Evolutionary conservation across 2,329 filamentous ascomycete species (phyloP).

Genomic region (Sclerotinia borealis): DNA sequence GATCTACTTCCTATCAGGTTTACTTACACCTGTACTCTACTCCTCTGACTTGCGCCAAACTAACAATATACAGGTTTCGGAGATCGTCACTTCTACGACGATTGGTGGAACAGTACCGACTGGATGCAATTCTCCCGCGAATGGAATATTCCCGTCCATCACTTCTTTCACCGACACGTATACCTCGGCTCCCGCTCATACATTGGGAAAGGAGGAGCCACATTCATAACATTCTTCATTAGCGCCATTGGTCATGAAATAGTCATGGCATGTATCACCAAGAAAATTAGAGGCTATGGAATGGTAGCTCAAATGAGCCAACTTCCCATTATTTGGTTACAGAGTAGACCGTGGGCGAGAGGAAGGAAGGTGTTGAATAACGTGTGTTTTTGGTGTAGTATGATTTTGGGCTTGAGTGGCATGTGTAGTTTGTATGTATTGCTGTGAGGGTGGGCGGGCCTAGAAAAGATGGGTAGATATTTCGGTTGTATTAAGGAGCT

Average conservation of each 20-base stretch:
- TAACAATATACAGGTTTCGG: constrained; percentile 51
- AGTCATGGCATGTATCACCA: constrained; percentile 96
- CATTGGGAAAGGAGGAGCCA: constrained; percentile 72
- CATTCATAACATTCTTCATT: constrained; percentile 85
- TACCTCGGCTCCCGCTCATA: constrained; percentile 76
- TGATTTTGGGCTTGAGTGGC: constrained; percentile 72
- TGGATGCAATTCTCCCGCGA: constrained; percentile 95
- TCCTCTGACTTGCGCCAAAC: background rate
- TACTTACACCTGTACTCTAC: background rate
- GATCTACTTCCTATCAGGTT: too few species aligned
- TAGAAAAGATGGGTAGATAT: background rate
- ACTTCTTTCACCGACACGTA: constrained; percentile 90
- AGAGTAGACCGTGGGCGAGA: constrained; percentile 71
- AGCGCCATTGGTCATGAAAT: constrained; percentile 87
- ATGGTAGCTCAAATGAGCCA: constrained; percentile 96
- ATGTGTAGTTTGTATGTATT: constrained; percentile 12
- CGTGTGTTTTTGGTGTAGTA: constrained; percentile 83
- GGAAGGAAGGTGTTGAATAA: constrained; percentile 77
- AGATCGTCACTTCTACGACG: constrained; percentile 85
- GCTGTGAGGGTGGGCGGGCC: background rate
- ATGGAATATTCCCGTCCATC: constrained; percentile 97
- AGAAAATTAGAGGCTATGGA: constrained; percentile 91
- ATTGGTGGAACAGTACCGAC: constrained; percentile 73
- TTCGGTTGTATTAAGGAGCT: background rate
- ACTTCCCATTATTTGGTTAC: constrained; percentile 87